Percentiles rank a stretch among this genome's conserved stretches.
phyloP scores from a whole-genome alignment of 371 early-diverging fungal species.

The Apophysomyces trapeziformis region DNA sequence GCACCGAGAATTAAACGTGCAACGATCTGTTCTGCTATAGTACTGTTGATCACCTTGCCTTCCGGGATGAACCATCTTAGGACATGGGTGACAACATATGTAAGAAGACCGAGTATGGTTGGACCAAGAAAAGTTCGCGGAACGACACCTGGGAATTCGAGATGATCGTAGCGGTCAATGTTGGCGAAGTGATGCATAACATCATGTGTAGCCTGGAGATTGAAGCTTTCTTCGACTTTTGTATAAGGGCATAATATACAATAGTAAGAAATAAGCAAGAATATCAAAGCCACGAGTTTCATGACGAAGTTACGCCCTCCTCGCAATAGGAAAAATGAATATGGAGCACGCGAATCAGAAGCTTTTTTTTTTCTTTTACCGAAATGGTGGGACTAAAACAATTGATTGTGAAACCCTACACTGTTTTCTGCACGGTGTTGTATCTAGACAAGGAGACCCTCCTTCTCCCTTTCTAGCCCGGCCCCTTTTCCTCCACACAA shows the following conservation, averaged over 20 bases:
- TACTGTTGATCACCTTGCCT: not conserved
- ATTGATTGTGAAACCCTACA: not conserved
- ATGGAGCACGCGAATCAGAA: not conserved
- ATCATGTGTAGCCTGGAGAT: slow-evolving; percentile 91
- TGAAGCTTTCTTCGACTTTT: slow-evolving; percentile 97
- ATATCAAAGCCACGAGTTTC: slow-evolving; percentile 37
- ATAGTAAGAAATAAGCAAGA: slow-evolving; percentile 45
- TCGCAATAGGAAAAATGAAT: not conserved
- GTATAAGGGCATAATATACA: slow-evolving; percentile 75
- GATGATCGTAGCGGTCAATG: slow-evolving; percentile 70
- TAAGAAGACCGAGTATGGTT: slow-evolving; percentile 46
- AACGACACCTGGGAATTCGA: slow-evolving; percentile 92
- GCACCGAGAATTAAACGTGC: slow-evolving; percentile 64
- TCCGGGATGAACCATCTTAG: slow-evolving; percentile 9
- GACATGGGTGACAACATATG: not conserved
- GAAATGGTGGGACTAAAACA: no score
- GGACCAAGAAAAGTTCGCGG: slow-evolving; percentile 92
- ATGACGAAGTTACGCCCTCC: slow-evolving; percentile 10
- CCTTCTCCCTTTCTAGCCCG: not conserved
- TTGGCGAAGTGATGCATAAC: slow-evolving; percentile 61
- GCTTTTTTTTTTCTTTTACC: not conserved
- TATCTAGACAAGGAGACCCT: not conserved
- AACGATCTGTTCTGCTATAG: slow-evolving; percentile 29
- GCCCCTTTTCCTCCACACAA: not conserved
- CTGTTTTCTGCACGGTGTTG: slow-evolving; percentile 1